phyloP scores from a whole-genome alignment of 192 early-diverging fungal species.

The Entomortierella chlamydospora region DNA sequence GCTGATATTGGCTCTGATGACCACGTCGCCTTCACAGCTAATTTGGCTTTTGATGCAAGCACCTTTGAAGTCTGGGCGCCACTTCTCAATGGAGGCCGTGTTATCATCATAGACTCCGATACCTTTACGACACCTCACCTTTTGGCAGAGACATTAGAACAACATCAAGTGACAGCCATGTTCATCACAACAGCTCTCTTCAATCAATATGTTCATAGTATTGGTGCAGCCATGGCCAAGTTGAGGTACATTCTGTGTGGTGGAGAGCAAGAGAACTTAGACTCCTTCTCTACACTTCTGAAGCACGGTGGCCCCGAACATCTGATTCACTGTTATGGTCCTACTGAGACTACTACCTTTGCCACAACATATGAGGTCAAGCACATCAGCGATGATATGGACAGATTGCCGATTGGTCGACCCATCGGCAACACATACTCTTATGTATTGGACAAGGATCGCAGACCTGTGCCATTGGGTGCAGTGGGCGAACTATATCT shows the following conservation, averaged over 20 bases:
- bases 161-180: background rate
- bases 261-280: background rate
- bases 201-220: conserved; percentile 12
- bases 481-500: conserved; percentile 39
- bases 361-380: too few species aligned
- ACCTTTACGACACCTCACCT: conserved; percentile 1
- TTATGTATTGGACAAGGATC: conserved; percentile 9
- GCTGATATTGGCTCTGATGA: background rate
- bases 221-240: background rate
- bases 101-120: conserved; percentile 12
- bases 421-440: background rate
- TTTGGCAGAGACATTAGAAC: background rate
- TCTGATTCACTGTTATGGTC: background rate
- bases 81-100: background rate
- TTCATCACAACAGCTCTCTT: background rate
- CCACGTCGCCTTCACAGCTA: background rate
- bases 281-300: background rate
- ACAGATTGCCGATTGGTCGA: conserved; percentile 3
- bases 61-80: conserved; percentile 10
- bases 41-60: background rate
- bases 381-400: background rate
- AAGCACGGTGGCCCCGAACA: too few species aligned
- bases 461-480: conserved; percentile 1
- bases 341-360: conserved; percentile 45
- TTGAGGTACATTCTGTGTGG: background rate